Evolutionary conservation across 1,284 basidiomycete species (phyloP), one percentile per base, ranked within the genome.

Genomic region (Ceratobasidium sp.): DNA sequence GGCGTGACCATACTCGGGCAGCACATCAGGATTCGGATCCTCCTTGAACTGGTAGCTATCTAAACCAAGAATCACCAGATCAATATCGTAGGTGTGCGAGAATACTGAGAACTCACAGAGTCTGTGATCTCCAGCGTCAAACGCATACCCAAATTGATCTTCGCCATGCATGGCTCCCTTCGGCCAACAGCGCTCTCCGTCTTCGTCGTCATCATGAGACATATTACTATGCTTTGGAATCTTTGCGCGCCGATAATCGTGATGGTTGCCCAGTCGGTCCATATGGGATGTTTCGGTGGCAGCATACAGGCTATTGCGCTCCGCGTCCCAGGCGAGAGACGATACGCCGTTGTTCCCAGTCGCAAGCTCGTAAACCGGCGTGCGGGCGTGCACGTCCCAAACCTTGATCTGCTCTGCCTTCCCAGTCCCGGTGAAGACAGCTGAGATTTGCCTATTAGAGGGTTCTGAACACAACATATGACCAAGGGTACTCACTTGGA

Each of bases 341-440:
- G 28, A 26, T 13, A 72, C 70, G 9, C 43, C 26, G 55, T 59
- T 72, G 38, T 72, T 72, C 11, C 70, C 70, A 18, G 70, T 72
- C 13, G 70, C 55, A 30, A 72, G 58, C 35, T 72, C 70, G 35
- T 72, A 72, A 0, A 63, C 55, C 2, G 46, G 21, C 14, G 57
- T 44, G 32, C 49, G 70, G 30, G 70, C 59, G 30, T 58, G 70
- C 21, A 72, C 46, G n/a, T 72, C 70, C 70, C 70, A 63, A 9
- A 59, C 18, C 21, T 63, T 62, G 30, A 72, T 61, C 14, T 62
- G 55, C 28, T 72, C 57, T 1, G 23, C 23, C 38, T 54, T 59
- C 11, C 13, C 28, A 9, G 55, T 52, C n/a, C 70, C 70, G 7
- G 58, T 50, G 43, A 72, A 72, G 21, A 54, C 35, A 41, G 30